Evolutionary conservation across 441 rosid genomes (phyloP).

Genomic region (Hura crepitans): DNA sequence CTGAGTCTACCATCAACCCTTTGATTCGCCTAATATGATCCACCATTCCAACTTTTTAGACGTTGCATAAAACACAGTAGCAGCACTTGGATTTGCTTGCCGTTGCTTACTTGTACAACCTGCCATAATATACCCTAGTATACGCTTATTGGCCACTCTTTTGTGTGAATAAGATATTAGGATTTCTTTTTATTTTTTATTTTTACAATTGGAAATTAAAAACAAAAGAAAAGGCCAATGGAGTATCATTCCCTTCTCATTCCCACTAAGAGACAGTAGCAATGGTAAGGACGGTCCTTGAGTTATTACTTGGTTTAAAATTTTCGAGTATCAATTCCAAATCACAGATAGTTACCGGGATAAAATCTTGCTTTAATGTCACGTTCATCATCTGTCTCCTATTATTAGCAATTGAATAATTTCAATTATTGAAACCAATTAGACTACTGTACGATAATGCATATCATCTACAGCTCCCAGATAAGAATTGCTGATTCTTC

Average conservation of each 20-base stretch:
- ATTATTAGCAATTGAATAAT: conserved; percentile 6
- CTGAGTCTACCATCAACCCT: conserved; percentile 21
- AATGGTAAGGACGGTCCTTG: not conserved
- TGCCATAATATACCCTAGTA: conserved; percentile 28
- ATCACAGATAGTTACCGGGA: not conserved
- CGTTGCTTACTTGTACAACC: conserved; percentile 30
- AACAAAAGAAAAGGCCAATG: not conserved
- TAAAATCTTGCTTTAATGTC: conserved; percentile 13
- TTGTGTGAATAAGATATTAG: conserved; percentile 19
- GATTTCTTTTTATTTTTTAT: conserved; percentile 23
- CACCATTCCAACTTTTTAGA: conserved; percentile 14
- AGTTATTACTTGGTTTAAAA: not conserved
- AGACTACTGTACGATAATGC: not conserved
- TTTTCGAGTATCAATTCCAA: not conserved
- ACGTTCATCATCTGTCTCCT: not conserved
- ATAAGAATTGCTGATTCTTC: conserved; percentile 7
- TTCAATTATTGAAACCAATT: conserved; percentile 9
- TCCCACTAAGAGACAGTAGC: not conserved
- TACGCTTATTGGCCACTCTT: conserved; percentile 22
- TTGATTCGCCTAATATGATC: conserved; percentile 32
- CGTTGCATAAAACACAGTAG: conserved; percentile 26
- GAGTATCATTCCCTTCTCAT: not conserved
- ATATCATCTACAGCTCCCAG: not conserved
- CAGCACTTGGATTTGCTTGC: conserved; percentile 28
- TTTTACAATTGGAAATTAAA: conserved; percentile 9